Base-by-base conservation (phyloP, 345 rosid genomes). In the Dipteronia sinensis region DNA sequence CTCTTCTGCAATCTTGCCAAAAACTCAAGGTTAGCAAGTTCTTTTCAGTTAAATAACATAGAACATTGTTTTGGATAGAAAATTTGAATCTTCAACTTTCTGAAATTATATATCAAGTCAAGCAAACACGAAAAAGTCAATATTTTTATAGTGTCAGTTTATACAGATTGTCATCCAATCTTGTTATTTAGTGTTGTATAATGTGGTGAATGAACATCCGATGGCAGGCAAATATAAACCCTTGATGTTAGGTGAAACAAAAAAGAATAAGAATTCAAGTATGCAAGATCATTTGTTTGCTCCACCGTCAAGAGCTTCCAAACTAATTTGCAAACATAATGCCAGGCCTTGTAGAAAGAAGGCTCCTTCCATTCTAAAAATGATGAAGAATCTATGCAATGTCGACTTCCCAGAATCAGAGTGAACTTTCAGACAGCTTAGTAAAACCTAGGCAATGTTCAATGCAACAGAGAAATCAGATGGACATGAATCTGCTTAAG, bases 1-100 rank as follows among this genome's bases (percentile, higher is more conserved):
- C 66, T 85, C 93, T 71, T 93, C 98, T 92, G 97, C 83, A 82
- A 95, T 92, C 99, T 94, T 91, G 65, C 55, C 75, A 68, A 77
- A 63, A 86, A 86, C 49, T 77, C 76, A 68, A 75, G 68, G 85
- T 92, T 82, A 89, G 85, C 67, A 75, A 70, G 73, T 51, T 67
- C 53, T 67, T 23, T 68, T 72, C 68, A 67, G 65, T n/a, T 23
- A n/a, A 61, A 81, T 31, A 58, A 68, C 29, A 55, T 68, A 62
- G 49, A 22, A 56, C 25, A 72, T 69, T 29, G 13, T 71, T 42
- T 38, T 25, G 49, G 40, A 71, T 46, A 7, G 67, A 70, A 61
- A 11, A 71, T 47, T 51, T 42, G 58, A 75, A 49, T 65, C 51
- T 76, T 9, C 40, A 25, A 53, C 59, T 44, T 68, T 15, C 9